A percentile compares a stretch with the other conserved stretches of the same genome.
These are phyloP conservation scores for Xylaria venustula DNA, from an alignment of 495 filamentous ascomycete species.

Conservation along the genomic window DNA sequence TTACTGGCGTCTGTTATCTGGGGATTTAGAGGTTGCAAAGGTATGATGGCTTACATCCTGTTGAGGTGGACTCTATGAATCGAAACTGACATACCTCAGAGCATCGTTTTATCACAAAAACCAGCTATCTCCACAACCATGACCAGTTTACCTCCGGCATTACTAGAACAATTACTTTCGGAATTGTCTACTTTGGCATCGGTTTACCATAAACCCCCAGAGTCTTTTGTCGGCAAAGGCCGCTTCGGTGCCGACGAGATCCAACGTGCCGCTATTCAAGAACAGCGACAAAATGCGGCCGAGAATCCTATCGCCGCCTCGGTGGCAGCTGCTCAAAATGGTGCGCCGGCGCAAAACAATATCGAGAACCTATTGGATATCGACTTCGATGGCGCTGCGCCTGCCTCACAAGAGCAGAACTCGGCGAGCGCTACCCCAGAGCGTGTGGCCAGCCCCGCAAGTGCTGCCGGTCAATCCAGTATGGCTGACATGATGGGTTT, in stretches of 20 bases:
- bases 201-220: conserved; percentile 98
- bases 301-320: conserved; percentile 93
- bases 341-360: conserved; percentile 64
- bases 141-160: conserved; percentile 73
- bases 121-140: conserved; percentile 93
- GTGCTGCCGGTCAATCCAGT: conserved; percentile 38
- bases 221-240: conserved; percentile 93
- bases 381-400: conserved; percentile 93
- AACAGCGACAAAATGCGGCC: conserved; percentile 84
- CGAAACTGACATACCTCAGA: conserved; percentile 49
- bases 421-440: conserved; percentile 73
- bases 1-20: conserved; percentile 96
- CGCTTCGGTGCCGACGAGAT: conserved; percentile 92
- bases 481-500: conserved; percentile 91
- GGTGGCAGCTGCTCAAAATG: conserved; percentile 65
- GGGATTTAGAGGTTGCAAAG: conserved; percentile 83
- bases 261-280: conserved; percentile 93
- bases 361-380: conserved; percentile 96
- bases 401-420: conserved; percentile 80
- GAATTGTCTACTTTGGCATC: conserved; percentile 96
- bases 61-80: not conserved
- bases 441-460: conserved; percentile 65
- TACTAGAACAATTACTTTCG: conserved; percentile 81
- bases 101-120: conserved; percentile 89
- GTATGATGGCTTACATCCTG: conserved; percentile 34